Evolutionary conservation across 495 filamentous ascomycete species (phyloP), one percentile per base, ranked within the genome.

Genomic region (Hypoxylon intermedium): DNA sequence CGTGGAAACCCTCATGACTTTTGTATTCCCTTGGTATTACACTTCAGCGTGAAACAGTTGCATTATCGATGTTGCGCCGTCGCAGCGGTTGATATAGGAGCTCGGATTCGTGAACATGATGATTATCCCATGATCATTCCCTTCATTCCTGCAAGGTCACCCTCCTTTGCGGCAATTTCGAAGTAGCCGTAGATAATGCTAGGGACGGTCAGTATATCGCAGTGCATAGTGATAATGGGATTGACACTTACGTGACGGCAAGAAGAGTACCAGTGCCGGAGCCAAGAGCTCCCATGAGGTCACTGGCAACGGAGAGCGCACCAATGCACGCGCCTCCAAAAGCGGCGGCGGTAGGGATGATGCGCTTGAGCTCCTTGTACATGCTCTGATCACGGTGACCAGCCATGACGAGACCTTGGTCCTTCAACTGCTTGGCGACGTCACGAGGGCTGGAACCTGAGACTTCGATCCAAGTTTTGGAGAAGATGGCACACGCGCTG

Each of bases 381-480:
- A 98, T 98, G 84, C 90, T 95, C 83, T 97, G 92, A 78, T 99
- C 95, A 79, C 95, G 87, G 79, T 99, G 95, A 61, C 95, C 95
- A 67, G 95, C 94, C 95, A 99, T 99, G 68, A 98, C 92, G 44
- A 99, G 87, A 69, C 95, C 93, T 78, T 97, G 93, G 72, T 98
- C 95, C 87, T 99, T 99, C 71, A 99, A 85, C 80, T 99, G 95
- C 87, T 99, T 99, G 63, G 95, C 95, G 60, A 99, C 95, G 72
- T 99, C 95, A 74, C 95, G 89, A 19, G 95, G 95, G 76, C 89
- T 90, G 55, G 93, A 96, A 73, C 95, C 95, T 30, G 93, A 97
- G 59, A 99, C 95, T 77, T 99, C 95, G 71, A 99, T 98, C 95
- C 94, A 98, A 19, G 94, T 98, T 90, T 98, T 99, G 76, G 92